phyloP scores from a whole-genome alignment of 208 protist genomes.

The Crithidia acanthocephali region DNA sequence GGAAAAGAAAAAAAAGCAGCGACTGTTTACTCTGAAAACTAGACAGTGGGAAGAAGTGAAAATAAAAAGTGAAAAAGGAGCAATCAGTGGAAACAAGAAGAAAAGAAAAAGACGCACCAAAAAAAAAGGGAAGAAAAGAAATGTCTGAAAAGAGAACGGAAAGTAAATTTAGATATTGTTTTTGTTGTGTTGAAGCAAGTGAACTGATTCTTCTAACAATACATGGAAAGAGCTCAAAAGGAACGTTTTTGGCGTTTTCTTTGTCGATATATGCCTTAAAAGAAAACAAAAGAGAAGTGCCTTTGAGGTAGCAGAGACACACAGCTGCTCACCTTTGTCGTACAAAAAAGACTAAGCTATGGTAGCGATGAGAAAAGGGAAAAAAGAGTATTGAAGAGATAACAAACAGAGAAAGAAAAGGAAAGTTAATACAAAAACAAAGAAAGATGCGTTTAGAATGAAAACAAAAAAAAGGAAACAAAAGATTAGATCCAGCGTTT shows the following conservation, averaged over 20 bases:
- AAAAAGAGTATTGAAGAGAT: background rate
- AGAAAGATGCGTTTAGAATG: slow-evolving; percentile 5
- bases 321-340: background rate
- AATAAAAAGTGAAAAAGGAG: background rate
- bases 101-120: slow-evolving; percentile 21
- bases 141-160: background rate
- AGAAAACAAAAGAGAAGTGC: background rate
- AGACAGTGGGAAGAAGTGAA: background rate
- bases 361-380: slow-evolving; percentile 1
- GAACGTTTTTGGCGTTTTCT: background rate
- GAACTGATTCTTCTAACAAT: background rate
- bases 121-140: slow-evolving; percentile 30
- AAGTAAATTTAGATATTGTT: background rate
- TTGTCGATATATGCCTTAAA: slow-evolving; percentile 13
- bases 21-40: too few relatives aligned
- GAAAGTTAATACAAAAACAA: slow-evolving; percentile 3
- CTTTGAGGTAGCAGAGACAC: background rate
- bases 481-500: background rate
- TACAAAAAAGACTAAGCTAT: background rate
- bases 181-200: background rate
- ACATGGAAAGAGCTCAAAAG: background rate
- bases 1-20: slow-evolving; percentile 14
- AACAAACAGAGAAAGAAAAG: background rate
- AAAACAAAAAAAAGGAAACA: background rate
- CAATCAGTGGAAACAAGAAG: background rate